Evolutionary conservation across 192 early-diverging fungal genomes (phyloP).

Genomic region (Rhizophagus clarus): DNA sequence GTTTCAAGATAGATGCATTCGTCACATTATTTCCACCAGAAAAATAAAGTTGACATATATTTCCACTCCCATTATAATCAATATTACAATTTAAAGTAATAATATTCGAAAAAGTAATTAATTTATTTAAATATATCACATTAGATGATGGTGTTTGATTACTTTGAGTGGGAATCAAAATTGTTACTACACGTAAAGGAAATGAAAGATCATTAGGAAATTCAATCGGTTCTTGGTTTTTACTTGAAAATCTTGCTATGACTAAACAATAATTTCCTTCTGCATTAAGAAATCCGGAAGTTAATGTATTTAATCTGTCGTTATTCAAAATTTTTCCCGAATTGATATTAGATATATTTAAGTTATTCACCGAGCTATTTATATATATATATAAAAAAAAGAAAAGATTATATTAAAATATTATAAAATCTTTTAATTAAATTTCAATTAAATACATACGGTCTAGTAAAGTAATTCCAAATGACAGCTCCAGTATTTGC

Average conservation of each 20-base stretch:
- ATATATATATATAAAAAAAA: neutral
- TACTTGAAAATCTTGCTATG: neutral
- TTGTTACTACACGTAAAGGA: neutral
- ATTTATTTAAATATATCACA: neutral
- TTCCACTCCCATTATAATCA: neutral
- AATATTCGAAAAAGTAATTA: neutral
- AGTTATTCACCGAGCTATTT: neutral
- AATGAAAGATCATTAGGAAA: too few species aligned
- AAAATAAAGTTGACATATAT: neutral
- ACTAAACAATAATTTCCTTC: neutral
- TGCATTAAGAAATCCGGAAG: neutral
- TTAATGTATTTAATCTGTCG: neutral
- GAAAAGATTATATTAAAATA: neutral
- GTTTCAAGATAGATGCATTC: neutral
- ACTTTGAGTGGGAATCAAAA: neutral
- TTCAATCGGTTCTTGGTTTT: neutral
- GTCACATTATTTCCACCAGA: neutral
- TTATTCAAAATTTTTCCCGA: neutral
- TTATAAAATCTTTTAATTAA: neutral
- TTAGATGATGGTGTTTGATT: neutral
- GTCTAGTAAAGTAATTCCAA: neutral
- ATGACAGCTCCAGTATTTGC: neutral
- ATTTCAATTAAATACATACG: neutral
- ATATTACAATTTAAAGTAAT: neutral
- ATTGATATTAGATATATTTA: neutral